A percentile compares a stretch with the other conserved stretches of the same genome.
Conservation (phyloP, 106 monocot species). For the Dendrobium chrysotoxum region DNA sequence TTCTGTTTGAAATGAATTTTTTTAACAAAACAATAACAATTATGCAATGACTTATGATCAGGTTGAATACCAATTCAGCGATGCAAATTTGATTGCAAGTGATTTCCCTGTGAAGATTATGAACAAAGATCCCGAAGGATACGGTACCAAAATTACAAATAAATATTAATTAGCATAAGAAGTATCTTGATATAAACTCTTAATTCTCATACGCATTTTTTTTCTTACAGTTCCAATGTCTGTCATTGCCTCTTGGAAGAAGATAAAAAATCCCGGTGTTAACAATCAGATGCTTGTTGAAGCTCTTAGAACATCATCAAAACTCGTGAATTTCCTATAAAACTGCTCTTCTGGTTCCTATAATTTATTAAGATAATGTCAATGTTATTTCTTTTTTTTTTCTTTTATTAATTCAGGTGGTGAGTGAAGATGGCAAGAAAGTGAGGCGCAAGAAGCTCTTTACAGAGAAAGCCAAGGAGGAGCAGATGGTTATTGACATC, state of each 20-base stretch:
- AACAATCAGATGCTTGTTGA: conserved; percentile 47
- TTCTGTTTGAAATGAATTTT: background rate
- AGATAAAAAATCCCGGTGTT: conserved; percentile 49
- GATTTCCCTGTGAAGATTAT: conserved; percentile 73
- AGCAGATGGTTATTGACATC: conserved; percentile 48
- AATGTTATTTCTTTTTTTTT: background rate
- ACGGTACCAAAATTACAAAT: conserved; percentile 23
- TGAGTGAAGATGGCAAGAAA: conserved; percentile 75
- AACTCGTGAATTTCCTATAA: conserved; percentile 43
- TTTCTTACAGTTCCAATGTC: conserved; percentile 57
- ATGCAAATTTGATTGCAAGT: conserved; percentile 60
- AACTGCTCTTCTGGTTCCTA: background rate
- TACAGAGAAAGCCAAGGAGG: conserved; percentile 69
- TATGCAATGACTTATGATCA: conserved; percentile 1
- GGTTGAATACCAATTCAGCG: conserved; percentile 73
- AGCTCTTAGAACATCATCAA: conserved; percentile 64
- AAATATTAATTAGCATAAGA: conserved; percentile 29
- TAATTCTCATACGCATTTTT: conserved; percentile 23
- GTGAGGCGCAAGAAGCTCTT: conserved; percentile 51
- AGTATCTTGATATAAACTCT: conserved; percentile 68
- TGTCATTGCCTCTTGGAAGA: conserved; percentile 70
- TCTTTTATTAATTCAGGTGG: conserved; percentile 27
- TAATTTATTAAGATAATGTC: background rate
- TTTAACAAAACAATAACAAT: background rate
- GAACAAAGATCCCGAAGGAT: conserved; percentile 78